These are phyloP conservation scores for Scheffersomyces quercinus DNA, from an alignment of 1,139 yeast genomes.

Conservation along the genomic window DNA sequence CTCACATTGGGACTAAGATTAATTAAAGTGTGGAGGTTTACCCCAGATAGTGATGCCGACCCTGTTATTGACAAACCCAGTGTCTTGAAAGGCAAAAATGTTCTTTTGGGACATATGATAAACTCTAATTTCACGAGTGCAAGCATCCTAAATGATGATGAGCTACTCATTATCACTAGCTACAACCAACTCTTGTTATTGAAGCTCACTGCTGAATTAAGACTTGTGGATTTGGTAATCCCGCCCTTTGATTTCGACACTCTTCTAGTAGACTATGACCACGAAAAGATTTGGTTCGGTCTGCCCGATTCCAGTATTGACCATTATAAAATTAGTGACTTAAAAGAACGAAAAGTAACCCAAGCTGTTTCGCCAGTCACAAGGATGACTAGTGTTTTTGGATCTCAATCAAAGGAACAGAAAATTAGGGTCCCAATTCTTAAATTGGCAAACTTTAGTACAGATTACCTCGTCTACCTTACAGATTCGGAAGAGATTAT, in stretches of 20 bases:
- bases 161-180: slow-evolving; percentile 44
- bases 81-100: slow-evolving; percentile 58
- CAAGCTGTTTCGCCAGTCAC: slow-evolving; percentile 4
- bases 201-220: slow-evolving; percentile 25
- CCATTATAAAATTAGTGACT: slow-evolving; percentile 8
- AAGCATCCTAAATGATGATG: slow-evolving; percentile 35
- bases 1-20: slow-evolving; percentile 60
- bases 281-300: slow-evolving; percentile 23
- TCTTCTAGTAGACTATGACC: slow-evolving; percentile 23
- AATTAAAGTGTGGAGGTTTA: slow-evolving; percentile 58
- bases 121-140: slow-evolving; percentile 48
- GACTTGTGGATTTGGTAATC: slow-evolving; percentile 17
- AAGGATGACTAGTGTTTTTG: slow-evolving; percentile 5
- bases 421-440: slow-evolving; percentile 7
- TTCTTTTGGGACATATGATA: slow-evolving; percentile 50
- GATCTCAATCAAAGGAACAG: slow-evolving; percentile 3
- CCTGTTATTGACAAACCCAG: slow-evolving; percentile 14
- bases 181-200: slow-evolving; percentile 40
- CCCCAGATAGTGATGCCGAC: slow-evolving; percentile 18
- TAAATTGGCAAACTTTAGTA: slow-evolving; percentile 15
- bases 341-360: slow-evolving; percentile 13
- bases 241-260: slow-evolving; percentile 19
- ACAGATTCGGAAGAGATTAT: slow-evolving; percentile 33
- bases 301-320: slow-evolving; percentile 7
- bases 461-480: slow-evolving; percentile 25